Conservation (phyloP, 139 green algal genomes). For the Volvox africanus region DNA sequence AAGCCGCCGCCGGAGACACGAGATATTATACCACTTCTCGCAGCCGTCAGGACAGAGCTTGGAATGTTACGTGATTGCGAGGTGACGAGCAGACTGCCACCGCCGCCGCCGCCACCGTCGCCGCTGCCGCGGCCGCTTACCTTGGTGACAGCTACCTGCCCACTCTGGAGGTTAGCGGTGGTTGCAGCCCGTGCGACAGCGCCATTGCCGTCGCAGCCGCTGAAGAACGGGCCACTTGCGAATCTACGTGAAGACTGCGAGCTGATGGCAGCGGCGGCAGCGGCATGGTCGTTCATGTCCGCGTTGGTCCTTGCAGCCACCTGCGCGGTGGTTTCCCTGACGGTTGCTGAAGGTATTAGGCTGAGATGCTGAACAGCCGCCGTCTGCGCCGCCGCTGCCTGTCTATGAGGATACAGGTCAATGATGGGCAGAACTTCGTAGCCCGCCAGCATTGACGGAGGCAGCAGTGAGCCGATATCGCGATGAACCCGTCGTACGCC, state of each 20-base stretch:
- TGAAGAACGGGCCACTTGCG: background rate
- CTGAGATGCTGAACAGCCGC: background rate
- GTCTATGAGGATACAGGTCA: background rate
- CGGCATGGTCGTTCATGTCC: background rate
- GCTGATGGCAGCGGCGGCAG: background rate
- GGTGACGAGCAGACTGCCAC: background rate
- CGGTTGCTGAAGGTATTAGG: no score
- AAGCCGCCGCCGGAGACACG: background rate
- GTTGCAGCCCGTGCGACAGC: background rate
- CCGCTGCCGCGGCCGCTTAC: background rate
- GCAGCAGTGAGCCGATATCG: slow-evolving; percentile 6
- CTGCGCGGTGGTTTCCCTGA: background rate
- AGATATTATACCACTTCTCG: background rate
- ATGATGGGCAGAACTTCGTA: background rate
- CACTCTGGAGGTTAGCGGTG: background rate
- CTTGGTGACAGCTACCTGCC: background rate
- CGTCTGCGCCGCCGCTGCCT: background rate
- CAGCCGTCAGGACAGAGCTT: background rate
- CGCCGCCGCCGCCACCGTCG: background rate
- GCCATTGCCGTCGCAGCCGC: background rate
- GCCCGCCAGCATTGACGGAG: slow-evolving; percentile 5
- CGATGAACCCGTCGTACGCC: background rate
- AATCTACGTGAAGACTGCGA: background rate
- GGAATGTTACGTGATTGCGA: background rate
- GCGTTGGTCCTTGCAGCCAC: background rate